Base-by-base conservation (phyloP, 1,139 yeast species). In the Pichia sp. region DNA sequence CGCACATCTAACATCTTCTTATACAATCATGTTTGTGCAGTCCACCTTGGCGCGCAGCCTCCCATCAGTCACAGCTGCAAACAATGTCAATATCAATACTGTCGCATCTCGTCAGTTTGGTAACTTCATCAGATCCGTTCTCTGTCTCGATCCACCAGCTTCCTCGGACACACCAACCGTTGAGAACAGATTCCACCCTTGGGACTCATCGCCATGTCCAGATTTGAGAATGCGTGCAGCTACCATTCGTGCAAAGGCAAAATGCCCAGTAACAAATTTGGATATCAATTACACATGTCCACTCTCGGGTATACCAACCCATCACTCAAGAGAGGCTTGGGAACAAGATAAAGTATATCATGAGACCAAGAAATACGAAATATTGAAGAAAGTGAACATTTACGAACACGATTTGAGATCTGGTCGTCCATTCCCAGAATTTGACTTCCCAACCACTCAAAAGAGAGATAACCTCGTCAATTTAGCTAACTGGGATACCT, bases 361-460 rank as follows among this genome's bases (percentile, higher is more conserved):
- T 52, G 56, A 64, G 18, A 57, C 74, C 33, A 73, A 77, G 50
- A 74, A 69, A 44, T 83, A 81, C 58, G 86, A 86, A 52, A 62
- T 74, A 35, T 71, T 91, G 65, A 79, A 79, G 53, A 82, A 83
- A 60, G 96, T 86, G 33, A 91, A 91, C 58, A 76, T 85, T 41
- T 91, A 81, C 58, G 98, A 91, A 60, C 97, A 91, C 57, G 98
- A 91, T 60, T 66, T 91, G 49, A 74, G 97, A 57, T 80, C 93
- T 29, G 97, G 97, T 1, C 74, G 97, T 52, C 82, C 80, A 38
- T 88, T 91, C 62, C 95, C 94, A 22, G 98, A 91, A 62, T 87
- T 91, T 56, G 91, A 85, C 48, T 87, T 91, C 63, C 97, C 98
- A 4, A 79, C 75, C 7, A 72, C 67, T 21, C 95, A 85, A 59